Percentiles rank a stretch among this genome's conserved stretches.
Evolutionary conservation across 108 stramenopile genomes (phyloP).

Genomic region (Fragilaria radians): DNA sequence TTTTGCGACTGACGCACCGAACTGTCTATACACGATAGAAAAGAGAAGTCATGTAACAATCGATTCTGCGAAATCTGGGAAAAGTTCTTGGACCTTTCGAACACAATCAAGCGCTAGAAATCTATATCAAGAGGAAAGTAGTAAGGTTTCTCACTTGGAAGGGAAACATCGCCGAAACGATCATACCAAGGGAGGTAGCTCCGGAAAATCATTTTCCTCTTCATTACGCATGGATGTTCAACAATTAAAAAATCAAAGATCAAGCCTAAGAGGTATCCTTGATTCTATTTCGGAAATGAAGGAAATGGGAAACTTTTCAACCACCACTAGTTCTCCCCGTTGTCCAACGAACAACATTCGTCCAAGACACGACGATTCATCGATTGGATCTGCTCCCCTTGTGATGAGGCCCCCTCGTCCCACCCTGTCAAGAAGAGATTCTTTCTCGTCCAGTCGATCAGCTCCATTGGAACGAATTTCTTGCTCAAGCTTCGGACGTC

Average conservation of each 20-base stretch:
- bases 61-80: background rate
- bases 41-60: background rate
- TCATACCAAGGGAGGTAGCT: background rate
- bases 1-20: too few species aligned
- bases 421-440: background rate
- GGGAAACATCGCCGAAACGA: background rate
- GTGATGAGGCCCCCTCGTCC: background rate
- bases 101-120: slow-evolving; percentile 1
- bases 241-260: background rate
- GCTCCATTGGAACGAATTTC: background rate
- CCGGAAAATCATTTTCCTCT: background rate
- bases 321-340: too few species aligned
- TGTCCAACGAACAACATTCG: too few species aligned
- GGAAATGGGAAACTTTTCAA: background rate
- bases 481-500: too few species aligned
- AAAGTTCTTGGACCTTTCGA: slow-evolving; percentile 1
- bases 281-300: background rate
- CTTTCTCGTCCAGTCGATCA: background rate
- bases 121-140: background rate
- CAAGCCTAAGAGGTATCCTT: background rate
- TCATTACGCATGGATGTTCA: background rate
- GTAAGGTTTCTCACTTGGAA: background rate
- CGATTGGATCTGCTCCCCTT: background rate
- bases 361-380: background rate
- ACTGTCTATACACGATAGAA: background rate